Conservation (phyloP, 169 alveolate species). For the Babesia bovis region DNA sequence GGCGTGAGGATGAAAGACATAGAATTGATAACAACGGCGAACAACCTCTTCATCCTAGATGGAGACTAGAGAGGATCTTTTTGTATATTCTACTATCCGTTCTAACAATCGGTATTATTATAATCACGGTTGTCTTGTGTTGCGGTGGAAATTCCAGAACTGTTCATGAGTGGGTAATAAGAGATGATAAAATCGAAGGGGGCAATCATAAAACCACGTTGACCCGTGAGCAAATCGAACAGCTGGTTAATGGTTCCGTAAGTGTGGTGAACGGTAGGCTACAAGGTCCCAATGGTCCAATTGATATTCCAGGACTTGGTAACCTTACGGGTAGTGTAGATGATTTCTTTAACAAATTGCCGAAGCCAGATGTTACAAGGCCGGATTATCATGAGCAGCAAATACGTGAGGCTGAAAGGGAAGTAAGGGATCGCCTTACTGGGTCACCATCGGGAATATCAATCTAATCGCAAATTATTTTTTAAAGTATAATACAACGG, state of each 20-base stretch:
- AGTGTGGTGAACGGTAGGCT: too few relatives aligned
- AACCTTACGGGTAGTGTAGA: not conserved
- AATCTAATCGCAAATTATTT: too few relatives aligned
- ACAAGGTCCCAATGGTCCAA: not conserved
- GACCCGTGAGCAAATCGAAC: too few relatives aligned
- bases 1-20: not conserved
- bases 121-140: not conserved
- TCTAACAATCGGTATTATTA: not conserved
- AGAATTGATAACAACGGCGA: not conserved
- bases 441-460: not conserved
- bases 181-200: too few relatives aligned
- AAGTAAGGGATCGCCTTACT: not conserved
- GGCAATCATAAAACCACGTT: too few relatives aligned
- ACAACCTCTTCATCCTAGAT: not conserved
- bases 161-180: too few relatives aligned
- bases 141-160: too few relatives aligned
- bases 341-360: not conserved
- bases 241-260: too few relatives aligned
- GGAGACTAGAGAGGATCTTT: not conserved
- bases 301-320: not conserved
- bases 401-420: not conserved
- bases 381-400: not conserved
- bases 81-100: not conserved
- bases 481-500: too few relatives aligned
- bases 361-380: not conserved